Evolutionary conservation across 2,329 filamentous ascomycete genomes (phyloP).

Genomic region (Fusarium sp.): DNA sequence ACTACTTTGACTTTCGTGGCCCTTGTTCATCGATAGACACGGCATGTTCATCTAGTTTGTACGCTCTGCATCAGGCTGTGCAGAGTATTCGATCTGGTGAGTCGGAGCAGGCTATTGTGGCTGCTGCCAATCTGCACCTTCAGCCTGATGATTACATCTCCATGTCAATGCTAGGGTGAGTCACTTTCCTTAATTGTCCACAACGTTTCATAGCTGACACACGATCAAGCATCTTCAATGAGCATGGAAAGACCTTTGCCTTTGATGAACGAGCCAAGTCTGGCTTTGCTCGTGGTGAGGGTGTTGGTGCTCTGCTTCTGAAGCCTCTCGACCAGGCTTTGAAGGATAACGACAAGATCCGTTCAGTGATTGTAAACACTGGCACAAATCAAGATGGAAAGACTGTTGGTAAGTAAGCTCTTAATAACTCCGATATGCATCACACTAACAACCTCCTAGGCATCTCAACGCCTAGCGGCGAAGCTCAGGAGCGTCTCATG

Average conservation of each 20-base stretch:
- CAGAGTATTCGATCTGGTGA: slow-evolving; percentile 44
- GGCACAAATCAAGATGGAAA: slow-evolving; percentile 31
- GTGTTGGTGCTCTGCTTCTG: slow-evolving; percentile 27
- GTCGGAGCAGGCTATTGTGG: slow-evolving; percentile 52
- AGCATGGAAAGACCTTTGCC: slow-evolving; percentile 23
- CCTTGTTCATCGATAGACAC: slow-evolving; percentile 50
- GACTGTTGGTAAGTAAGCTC: slow-evolving; percentile 6
- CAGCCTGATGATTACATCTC: slow-evolving; percentile 38
- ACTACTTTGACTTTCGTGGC: slow-evolving; percentile 48
- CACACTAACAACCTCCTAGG: not conserved
- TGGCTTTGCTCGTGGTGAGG: slow-evolving; percentile 27
- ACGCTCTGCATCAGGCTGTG: slow-evolving; percentile 47
- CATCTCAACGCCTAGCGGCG: slow-evolving; percentile 3
- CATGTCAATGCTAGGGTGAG: slow-evolving; percentile 46
- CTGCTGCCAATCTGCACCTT: slow-evolving; percentile 36
- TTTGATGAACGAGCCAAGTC: slow-evolving; percentile 19
- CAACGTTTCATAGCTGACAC: not conserved
- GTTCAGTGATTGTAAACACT: slow-evolving; percentile 23
- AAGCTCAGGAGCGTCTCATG: slow-evolving; percentile 5
- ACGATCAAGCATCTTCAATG: slow-evolving; percentile 16
- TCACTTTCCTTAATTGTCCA: not conserved
- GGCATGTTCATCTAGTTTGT: slow-evolving; percentile 48
- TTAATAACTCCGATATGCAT: not conserved
- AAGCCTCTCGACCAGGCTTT: slow-evolving; percentile 29
- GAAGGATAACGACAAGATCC: slow-evolving; percentile 29